A percentile compares a stretch with the other conserved stretches of the same genome.
These are phyloP conservation scores for Geranium incanum DNA, from an alignment of 441 rosid genomes.

Conservation along the genomic window DNA sequence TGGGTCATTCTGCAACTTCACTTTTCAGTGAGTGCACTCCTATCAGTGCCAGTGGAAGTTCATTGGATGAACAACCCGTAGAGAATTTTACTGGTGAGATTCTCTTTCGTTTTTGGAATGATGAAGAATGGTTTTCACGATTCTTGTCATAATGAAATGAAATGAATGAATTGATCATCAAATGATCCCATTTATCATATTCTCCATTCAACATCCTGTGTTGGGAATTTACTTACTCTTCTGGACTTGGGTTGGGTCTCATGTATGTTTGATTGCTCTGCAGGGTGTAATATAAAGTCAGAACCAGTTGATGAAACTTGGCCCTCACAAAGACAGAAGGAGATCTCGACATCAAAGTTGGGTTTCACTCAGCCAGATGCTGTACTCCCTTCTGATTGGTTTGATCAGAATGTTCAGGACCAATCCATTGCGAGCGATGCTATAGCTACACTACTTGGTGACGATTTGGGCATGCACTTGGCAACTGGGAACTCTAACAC, in stretches of 20 bases:
- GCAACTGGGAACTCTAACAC: conserved; percentile 37
- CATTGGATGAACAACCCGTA: conserved; percentile 53
- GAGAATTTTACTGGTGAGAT: conserved; percentile 40
- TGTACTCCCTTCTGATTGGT: conserved; percentile 66
- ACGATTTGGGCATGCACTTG: conserved; percentile 56
- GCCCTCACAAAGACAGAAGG: conserved; percentile 42
- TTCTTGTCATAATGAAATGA: neutral
- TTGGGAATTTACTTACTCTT: neutral
- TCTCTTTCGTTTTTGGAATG: conserved; percentile 15
- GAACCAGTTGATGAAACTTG: conserved; percentile 43
- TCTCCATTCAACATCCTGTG: neutral
- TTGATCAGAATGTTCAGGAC: conserved; percentile 56
- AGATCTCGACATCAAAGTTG: conserved; percentile 21
- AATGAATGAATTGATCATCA: neutral
- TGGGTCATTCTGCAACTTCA: conserved; percentile 59
- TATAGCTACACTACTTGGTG: conserved; percentile 60
- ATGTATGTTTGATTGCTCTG: conserved; percentile 11
- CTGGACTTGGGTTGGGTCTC: neutral
- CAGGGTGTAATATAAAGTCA: conserved; percentile 43
- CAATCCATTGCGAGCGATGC: conserved; percentile 49
- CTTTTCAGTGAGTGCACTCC: conserved; percentile 51
- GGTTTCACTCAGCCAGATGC: conserved; percentile 52
- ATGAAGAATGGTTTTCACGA: conserved; percentile 12
- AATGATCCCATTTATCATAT: neutral
- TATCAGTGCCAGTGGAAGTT: conserved; percentile 48